phyloP scores from a whole-genome alignment of 2,329 filamentous ascomycete species.

The Hypoxylon sp. region DNA sequence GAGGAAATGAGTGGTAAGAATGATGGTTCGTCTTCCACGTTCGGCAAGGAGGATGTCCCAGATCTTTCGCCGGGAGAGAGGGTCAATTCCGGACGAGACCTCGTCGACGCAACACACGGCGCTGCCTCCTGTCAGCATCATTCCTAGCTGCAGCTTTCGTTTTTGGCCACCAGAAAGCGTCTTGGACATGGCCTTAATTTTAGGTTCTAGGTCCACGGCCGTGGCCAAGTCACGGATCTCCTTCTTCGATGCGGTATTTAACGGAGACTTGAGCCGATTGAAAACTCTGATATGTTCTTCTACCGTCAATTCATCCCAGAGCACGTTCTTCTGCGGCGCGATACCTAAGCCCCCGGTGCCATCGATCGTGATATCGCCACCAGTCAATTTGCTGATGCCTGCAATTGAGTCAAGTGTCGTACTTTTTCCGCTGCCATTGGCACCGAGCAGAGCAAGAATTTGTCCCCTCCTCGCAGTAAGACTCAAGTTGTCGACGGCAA shows the following conservation, averaged over 20 bases:
- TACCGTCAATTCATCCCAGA: conserved; percentile 90
- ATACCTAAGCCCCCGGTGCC: conserved; percentile 82
- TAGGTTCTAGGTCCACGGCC: conserved; percentile 77
- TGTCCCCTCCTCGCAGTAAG: conserved; percentile 78
- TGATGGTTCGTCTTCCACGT: conserved; percentile 80
- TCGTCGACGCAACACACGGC: conserved; percentile 91
- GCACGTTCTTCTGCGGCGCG: conserved; percentile 91
- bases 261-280: conserved; percentile 77
- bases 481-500: conserved; percentile 79
- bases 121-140: conserved; percentile 94
- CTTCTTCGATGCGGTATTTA: conserved; percentile 61
- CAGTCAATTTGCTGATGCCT: conserved; percentile 78
- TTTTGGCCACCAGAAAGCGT: conserved; percentile 92
- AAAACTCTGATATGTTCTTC: conserved; percentile 86
- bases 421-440: conserved; percentile 90
- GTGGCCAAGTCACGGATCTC: conserved; percentile 70
- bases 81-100: conserved; percentile 87
- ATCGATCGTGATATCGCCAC: conserved; percentile 79
- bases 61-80: conserved; percentile 84
- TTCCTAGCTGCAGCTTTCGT: conserved; percentile 87
- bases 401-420: conserved; percentile 90
- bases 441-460: conserved; percentile 85
- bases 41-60: conserved; percentile 93
- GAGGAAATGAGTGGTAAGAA: conserved; percentile 91
- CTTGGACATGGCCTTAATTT: conserved; percentile 74